These are phyloP conservation scores for Crithidia bombi DNA, from an alignment of 208 protist species.

Conservation along the genomic window DNA sequence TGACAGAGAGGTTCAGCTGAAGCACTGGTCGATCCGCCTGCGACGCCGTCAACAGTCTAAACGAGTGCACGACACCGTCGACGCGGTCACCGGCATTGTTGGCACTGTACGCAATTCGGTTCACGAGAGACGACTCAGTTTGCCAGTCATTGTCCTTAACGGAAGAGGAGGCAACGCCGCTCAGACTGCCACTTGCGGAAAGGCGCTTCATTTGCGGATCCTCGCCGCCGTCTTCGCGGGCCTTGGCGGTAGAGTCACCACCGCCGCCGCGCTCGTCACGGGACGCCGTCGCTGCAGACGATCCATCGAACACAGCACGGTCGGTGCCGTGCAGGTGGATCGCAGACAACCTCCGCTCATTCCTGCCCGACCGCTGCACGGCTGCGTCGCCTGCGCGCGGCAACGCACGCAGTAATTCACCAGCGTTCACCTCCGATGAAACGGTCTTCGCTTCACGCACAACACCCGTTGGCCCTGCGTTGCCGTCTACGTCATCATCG, in stretches of 20 bases:
- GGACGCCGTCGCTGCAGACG: too few relatives aligned
- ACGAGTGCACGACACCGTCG: conserved; percentile 40
- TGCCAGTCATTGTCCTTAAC: conserved; percentile 17
- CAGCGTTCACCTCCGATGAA: conserved; percentile 9
- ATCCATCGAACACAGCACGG: too few relatives aligned
- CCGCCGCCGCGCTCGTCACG: too few relatives aligned
- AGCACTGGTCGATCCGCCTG: conserved; percentile 28
- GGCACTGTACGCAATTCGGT: conserved; percentile 20
- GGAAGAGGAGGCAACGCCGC: conserved; percentile 12
- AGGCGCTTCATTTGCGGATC: conserved; percentile 1
- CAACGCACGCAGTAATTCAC: not conserved
- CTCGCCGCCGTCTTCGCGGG: conserved; percentile 15
- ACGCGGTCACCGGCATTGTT: conserved; percentile 24
- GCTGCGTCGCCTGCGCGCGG: not conserved
- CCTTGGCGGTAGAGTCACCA: not conserved
- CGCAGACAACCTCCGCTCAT: too few relatives aligned
- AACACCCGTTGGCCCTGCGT: not conserved
- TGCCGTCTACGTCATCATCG: not conserved
- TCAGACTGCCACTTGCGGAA: not conserved
- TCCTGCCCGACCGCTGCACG: too few relatives aligned
- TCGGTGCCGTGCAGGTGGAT: too few relatives aligned
- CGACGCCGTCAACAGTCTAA: conserved; percentile 34
- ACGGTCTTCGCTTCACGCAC: not conserved
- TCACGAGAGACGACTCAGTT: conserved; percentile 24
- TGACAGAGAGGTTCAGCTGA: conserved; percentile 44